Conservation (phyloP, 2,329 filamentous ascomycete species). For the Beauveria bassiana region DNA sequence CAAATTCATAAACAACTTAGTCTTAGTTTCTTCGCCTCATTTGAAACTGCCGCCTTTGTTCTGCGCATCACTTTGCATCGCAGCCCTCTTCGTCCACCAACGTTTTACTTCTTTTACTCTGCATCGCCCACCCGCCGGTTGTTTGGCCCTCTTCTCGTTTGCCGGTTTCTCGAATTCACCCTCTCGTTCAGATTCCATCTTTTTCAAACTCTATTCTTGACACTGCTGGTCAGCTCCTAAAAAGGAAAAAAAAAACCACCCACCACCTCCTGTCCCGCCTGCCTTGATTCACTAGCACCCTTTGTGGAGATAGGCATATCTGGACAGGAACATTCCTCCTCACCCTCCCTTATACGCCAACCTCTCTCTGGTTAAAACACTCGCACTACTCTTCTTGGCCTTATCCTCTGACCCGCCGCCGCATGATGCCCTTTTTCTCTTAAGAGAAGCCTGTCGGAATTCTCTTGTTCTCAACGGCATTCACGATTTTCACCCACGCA, state of each 20-base stretch:
- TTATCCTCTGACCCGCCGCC: not conserved
- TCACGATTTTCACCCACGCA: not conserved
- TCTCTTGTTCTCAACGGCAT: not conserved
- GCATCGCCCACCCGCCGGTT: not conserved
- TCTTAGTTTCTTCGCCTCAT: not conserved
- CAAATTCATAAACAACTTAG: not conserved
- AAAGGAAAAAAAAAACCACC: constrained; percentile 3
- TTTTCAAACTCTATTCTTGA: not conserved
- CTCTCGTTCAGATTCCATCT: not conserved
- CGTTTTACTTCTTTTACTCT: not conserved
- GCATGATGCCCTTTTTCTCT: constrained; percentile 5
- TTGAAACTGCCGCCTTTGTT: not conserved
- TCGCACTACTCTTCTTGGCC: not conserved
- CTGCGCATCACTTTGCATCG: not conserved
- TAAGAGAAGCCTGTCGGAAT: not conserved
- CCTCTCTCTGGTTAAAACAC: not conserved
- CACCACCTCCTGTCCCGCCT: constrained; percentile 7
- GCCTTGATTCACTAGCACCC: constrained; percentile 15
- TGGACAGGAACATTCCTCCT: constrained; percentile 1
- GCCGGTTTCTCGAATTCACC: not conserved
- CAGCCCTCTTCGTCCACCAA: not conserved
- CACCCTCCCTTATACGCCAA: not conserved
- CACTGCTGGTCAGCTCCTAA: not conserved
- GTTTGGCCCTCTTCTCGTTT: not conserved
- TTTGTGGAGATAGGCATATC: constrained; percentile 7